Evolutionary conservation across 345 rosid genomes (phyloP), one percentile per base, ranked within the genome.

Genomic region (Nephelium lappaceum): DNA sequence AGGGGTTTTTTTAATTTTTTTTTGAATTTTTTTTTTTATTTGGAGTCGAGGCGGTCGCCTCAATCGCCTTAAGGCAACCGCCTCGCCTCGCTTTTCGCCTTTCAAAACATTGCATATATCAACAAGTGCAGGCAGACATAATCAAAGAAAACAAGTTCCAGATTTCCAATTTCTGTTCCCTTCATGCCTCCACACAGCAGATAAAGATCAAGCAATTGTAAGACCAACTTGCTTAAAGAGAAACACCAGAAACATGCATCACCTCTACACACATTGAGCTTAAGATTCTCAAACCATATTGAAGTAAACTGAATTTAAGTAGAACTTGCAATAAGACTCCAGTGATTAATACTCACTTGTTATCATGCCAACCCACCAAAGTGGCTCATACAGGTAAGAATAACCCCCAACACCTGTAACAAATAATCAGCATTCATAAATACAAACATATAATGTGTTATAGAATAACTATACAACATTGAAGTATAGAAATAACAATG

Each of bases 331-430:
- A 53, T 21, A 45, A 31, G 19, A 66, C 38, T 47, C 24, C 38
- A 62, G 15, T 21, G 69, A 43, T n/a, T 73, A 15, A 81, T 60
- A 86, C 97, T 88, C 85, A 95, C 98, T 95, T 64, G 99, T 92
- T 79, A 90, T 92, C 99, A 95, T 95, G 89, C 99, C 99, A 23
- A 82, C 86, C 99, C 99, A 95, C 99, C 99, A 95, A 67, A 93
- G 93, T 79, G 99, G 99, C 90, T 95, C 97, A 51, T 90, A 89
- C 61, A 95, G 89, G 86, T 95, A 95, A 73, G 99, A 89, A 86
- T 93, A 92, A 42, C 99, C 99, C 79, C 99, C 99, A 82, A 85
- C 90, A 60, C 97, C 99, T 90, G 86, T 69, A 51, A 77, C 31
- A 75, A 71, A 69, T 65, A 69, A 79, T 14, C 16, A 57, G 58